These are phyloP conservation scores for Cyberlindnera sargentensis DNA, from an alignment of 805 yeast genomes.

Conservation along the genomic window DNA sequence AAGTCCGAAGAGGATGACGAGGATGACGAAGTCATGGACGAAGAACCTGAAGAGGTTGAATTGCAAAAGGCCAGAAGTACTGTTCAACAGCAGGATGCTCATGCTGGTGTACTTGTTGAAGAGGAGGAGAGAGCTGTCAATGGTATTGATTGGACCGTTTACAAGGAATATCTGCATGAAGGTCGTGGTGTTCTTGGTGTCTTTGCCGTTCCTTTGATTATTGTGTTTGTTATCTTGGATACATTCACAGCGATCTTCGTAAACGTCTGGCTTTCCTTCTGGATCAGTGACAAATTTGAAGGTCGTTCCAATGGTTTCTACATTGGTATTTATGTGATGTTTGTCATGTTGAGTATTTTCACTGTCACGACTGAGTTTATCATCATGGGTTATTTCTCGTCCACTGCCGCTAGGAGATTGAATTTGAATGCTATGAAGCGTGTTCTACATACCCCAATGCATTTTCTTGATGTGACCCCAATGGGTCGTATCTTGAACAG, in stretches of 20 bases:
- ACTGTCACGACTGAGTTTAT: slow-evolving; percentile 46
- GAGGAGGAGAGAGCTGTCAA: slow-evolving; percentile 58
- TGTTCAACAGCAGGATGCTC: slow-evolving; percentile 2
- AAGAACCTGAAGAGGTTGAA: slow-evolving; percentile 14
- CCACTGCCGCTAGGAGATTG: slow-evolving; percentile 46
- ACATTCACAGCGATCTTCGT: slow-evolving; percentile 50
- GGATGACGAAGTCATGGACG: slow-evolving; percentile 20
- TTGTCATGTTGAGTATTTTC: slow-evolving; percentile 42
- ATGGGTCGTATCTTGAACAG: slow-evolving; percentile 79
- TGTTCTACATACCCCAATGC: slow-evolving; percentile 71
- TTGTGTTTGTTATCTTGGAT: slow-evolving; percentile 21
- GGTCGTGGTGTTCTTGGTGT: slow-evolving; percentile 48
- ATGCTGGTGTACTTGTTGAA: slow-evolving; percentile 32
- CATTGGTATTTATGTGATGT: slow-evolving; percentile 57
- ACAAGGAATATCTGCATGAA: slow-evolving; percentile 40
- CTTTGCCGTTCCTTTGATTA: slow-evolving; percentile 24
- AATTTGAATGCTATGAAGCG: slow-evolving; percentile 49
- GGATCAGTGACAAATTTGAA: slow-evolving; percentile 53
- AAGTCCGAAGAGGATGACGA: slow-evolving; percentile 25
- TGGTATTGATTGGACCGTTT: slow-evolving; percentile 41
- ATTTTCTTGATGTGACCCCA: slow-evolving; percentile 79
- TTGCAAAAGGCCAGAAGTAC: slow-evolving; percentile 3
- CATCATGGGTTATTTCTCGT: slow-evolving; percentile 44
- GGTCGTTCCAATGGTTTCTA: slow-evolving; percentile 46
- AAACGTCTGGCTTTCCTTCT: slow-evolving; percentile 72